These are phyloP conservation scores for Ascochyta clinopodiicola DNA, from an alignment of 2,329 filamentous ascomycete species.

Conservation along the genomic window DNA sequence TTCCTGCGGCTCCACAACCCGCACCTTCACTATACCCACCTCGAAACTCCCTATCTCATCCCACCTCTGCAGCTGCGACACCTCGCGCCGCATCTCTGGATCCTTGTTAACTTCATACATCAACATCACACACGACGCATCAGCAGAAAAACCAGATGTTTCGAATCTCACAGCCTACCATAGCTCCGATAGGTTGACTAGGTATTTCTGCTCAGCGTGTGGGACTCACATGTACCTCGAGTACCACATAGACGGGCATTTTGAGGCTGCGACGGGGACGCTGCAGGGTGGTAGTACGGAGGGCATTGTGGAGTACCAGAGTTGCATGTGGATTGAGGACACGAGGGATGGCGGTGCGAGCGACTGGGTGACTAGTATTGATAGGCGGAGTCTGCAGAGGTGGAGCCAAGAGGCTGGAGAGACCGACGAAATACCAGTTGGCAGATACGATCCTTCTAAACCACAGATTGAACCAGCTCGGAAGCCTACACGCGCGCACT, in stretches of 20 bases:
- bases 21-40: constrained; percentile 43
- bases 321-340: constrained; percentile 58
- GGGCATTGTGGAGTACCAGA: constrained; percentile 37
- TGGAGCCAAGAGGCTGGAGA: constrained; percentile 25
- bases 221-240: constrained; percentile 55
- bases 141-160: constrained; percentile 25
- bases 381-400: constrained; percentile 29
- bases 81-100: constrained; percentile 57
- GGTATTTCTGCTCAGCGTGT: constrained; percentile 55
- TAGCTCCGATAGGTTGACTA: constrained; percentile 44
- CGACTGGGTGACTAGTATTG: constrained; percentile 52
- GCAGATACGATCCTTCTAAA: not conserved
- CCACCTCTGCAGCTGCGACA: constrained; percentile 57
- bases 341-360: constrained; percentile 61
- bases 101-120: constrained; percentile 51
- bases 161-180: constrained; percentile 45
- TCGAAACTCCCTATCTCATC: constrained; percentile 53
- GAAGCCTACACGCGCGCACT: constrained; percentile 48
- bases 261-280: constrained; percentile 52
- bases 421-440: not conserved
- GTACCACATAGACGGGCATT: constrained; percentile 29
- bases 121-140: constrained; percentile 42
- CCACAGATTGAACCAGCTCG: not conserved
- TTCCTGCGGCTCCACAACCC: constrained; percentile 52
- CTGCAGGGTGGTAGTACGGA: constrained; percentile 43